phyloP scores from a whole-genome alignment of 2,329 filamentous ascomycete species.

The Zasmidium citrigriseum region DNA sequence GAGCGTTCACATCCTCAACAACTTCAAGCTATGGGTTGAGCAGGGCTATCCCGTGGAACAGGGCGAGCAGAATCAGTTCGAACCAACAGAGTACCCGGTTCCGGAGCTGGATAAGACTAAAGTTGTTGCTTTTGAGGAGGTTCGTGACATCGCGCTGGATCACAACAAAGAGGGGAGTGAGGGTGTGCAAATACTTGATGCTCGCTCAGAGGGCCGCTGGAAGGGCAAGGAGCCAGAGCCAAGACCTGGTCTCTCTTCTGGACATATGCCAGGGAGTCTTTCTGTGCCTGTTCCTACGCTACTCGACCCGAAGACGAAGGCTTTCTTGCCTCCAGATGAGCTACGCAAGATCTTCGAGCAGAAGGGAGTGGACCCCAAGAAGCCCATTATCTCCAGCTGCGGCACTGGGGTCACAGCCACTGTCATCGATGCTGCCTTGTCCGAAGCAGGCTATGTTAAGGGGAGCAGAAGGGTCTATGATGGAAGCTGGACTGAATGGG shows the following conservation, averaged over 20 bases:
- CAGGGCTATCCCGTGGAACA: slow-evolving; percentile 78
- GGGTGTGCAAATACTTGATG: slow-evolving; percentile 86
- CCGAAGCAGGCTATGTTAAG: slow-evolving; percentile 72
- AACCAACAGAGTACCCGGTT: slow-evolving; percentile 44
- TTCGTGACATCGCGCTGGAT: slow-evolving; percentile 74
- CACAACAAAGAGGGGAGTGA: slow-evolving; percentile 80
- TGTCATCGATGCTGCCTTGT: slow-evolving; percentile 83
- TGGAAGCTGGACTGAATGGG: slow-evolving; percentile 80
- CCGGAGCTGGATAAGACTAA: slow-evolving; percentile 55
- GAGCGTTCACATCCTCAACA: slow-evolving; percentile 88
- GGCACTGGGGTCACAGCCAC: slow-evolving; percentile 94
- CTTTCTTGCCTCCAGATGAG: slow-evolving; percentile 71
- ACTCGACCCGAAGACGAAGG: slow-evolving; percentile 80
- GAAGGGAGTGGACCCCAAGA: slow-evolving; percentile 76
- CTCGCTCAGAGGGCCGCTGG: slow-evolving; percentile 77
- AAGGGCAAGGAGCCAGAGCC: slow-evolving; percentile 83
- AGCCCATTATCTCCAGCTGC: slow-evolving; percentile 83
- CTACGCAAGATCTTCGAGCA: slow-evolving; percentile 73
- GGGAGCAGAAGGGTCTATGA: slow-evolving; percentile 76
- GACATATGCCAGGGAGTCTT: slow-evolving; percentile 87
- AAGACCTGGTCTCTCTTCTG: slow-evolving; percentile 76
- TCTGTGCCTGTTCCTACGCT: slow-evolving; percentile 79
- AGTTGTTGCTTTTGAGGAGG: slow-evolving; percentile 79
- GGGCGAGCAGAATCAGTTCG: slow-evolving; percentile 62
- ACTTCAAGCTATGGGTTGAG: slow-evolving; percentile 92